Base-by-base conservation (phyloP, 1,284 basidiomycete genomes). In the Ganoderma multipileum region DNA sequence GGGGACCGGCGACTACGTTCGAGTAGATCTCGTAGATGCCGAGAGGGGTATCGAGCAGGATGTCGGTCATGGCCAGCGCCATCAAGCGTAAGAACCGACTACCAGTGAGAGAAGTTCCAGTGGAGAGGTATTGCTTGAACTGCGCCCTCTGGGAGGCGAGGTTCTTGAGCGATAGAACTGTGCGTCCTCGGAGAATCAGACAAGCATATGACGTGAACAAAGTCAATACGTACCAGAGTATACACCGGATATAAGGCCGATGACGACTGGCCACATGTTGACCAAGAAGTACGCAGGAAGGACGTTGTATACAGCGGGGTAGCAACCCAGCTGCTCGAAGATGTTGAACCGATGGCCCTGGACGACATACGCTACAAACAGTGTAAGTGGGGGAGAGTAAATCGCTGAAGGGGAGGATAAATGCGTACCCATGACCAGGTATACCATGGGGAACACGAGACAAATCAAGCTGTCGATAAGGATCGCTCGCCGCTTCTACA, bases 81-180 rank as follows among this genome's bases (percentile, higher is more conserved):
- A 88, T 84, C 20, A 89, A 81, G 0, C 88, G 86, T 66, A 87
- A 78, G 73, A 86, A 89, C 0, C 83, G 83, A 61, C 67, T 77
- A 26, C 72, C 66, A 7, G 76, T 83, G 16, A 84, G 67, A 18
- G 76, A 76, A 42, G 67, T 33, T 61, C 75, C 75, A 9, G 72
- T 62, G 0, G 75, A 61, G 4, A 83, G 75, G 67, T 77, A 76
- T 20, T 78, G 71, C 52, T 68, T 73, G 71, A 83, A 82, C 33
- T 80, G 76, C 0, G 67, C 68, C 12, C 61, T 66, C 9, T 68
- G 64, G 9, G 6, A 28, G 18, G 54, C 16, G 55, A 73, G 64
- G 2, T 60, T 23, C 11, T 57, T 69, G 30, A 86, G 75, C 61
- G 77, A 80, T 68, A 82, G 70, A 44, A 78, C 79, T 83, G 67